Evolutionary conservation across 192 early-diverging fungal genomes (phyloP), one percentile per base, ranked within the genome.

Genomic region (Rhizophagus sp.): DNA sequence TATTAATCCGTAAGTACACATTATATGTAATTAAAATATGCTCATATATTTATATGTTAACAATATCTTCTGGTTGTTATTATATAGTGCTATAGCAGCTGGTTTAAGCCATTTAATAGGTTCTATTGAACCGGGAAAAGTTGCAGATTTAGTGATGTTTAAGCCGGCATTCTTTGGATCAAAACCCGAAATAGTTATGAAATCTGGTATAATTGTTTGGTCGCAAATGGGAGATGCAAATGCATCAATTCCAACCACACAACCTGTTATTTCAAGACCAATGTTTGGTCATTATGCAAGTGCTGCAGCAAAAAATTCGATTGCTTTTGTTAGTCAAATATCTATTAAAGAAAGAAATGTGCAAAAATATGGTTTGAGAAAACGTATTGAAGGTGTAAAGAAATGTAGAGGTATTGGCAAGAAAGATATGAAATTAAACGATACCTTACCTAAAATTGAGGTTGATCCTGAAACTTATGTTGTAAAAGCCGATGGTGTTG

Each of bases 401-500:
- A 88, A 89, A 9, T 96, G 95, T 83, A 86, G 97, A 8, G 80
- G 34, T 8, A 90, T 99, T 63, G 88, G 90, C 52, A 99, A 99
- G 80, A 88, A 83, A 22, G 94, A 95, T 75, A 94, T 99, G 90
- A 96, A 94, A 81, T 88, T 95, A 49, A 99, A 99, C 82, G 87
- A 91, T 76, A 79, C 85, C 0, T 83, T 91, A 74, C 97, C 97
- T 4, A 88, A 89, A 13, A 91, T 99, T 15, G 79, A 85, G 0
- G 94, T 99, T 4, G 95, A 99, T 81, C 96, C 97, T 0, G 97
- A 99, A 80, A 97, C 94, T 1, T 99, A 98, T 84, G 87, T 88
- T 47, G 96, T 98, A 11, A 89, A 80, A 9, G 93, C 94, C 3
- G 93, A 99, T 79, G 97, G 95, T 22, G 81, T 88, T 74, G 76